A percentile compares a stretch with the other conserved stretches of the same genome.
Evolutionary conservation across 1,284 basidiomycete genomes (phyloP).

Genomic region (Chalciporus sp.): DNA sequence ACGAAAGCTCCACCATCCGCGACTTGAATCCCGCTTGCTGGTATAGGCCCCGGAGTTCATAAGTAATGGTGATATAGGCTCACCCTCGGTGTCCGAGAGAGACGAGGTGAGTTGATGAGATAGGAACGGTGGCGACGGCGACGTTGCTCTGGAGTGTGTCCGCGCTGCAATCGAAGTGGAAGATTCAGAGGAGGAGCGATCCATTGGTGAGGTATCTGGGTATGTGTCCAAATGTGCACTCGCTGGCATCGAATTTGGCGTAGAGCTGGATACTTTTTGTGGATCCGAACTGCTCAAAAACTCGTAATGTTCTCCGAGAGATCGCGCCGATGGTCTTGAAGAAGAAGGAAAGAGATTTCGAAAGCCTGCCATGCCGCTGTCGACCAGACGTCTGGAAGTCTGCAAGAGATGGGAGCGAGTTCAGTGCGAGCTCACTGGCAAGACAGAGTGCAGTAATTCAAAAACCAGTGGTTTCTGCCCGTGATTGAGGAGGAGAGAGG

Average conservation of each 20-base stretch:
- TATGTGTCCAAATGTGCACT: slow-evolving; percentile 25
- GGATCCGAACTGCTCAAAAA: slow-evolving; percentile 18
- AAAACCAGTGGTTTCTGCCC: background rate
- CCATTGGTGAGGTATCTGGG: slow-evolving; percentile 21
- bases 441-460: background rate
- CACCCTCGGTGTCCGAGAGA: slow-evolving; percentile 67
- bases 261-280: slow-evolving; percentile 13
- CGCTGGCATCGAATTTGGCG: slow-evolving; percentile 5
- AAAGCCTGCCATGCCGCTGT: slow-evolving; percentile 20
- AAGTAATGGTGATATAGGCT: slow-evolving; percentile 56
- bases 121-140: slow-evolving; percentile 50
- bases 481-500: background rate
- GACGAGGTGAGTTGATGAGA: slow-evolving; percentile 52
- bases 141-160: slow-evolving; percentile 47
- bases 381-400: background rate
- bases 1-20: slow-evolving; percentile 50
- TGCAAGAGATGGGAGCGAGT: slow-evolving; percentile 12
- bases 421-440: background rate
- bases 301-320: slow-evolving; percentile 29
- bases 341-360: slow-evolving; percentile 12
- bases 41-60: slow-evolving; percentile 35
- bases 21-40: slow-evolving; percentile 47
- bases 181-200: slow-evolving; percentile 39
- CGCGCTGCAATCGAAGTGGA: slow-evolving; percentile 46
- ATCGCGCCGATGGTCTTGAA: slow-evolving; percentile 12